Conservation (phyloP, 2,329 filamentous ascomycete genomes). For the Teratosphaeria pseudoeucalypti region DNA sequence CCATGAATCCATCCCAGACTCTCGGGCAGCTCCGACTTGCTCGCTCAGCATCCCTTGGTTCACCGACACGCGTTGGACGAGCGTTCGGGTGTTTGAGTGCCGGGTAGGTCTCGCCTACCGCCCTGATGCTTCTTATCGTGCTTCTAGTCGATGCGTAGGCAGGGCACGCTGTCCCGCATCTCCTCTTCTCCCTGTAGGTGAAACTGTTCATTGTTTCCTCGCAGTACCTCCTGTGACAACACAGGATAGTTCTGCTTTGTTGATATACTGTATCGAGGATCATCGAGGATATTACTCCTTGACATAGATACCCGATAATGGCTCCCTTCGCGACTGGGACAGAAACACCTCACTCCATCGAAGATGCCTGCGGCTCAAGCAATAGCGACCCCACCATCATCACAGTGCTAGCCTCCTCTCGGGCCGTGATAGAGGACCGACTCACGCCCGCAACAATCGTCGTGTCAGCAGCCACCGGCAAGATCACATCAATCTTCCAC, state of each 20-base stretch:
- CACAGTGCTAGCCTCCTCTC: constrained; percentile 71
- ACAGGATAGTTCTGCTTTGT: neutral
- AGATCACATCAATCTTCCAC: constrained; percentile 67
- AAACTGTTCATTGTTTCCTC: neutral
- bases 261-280: neutral
- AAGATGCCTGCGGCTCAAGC: constrained; percentile 2
- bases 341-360: constrained; percentile 13
- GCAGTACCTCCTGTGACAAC: neutral
- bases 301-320: constrained; percentile 10
- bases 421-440: constrained; percentile 67
- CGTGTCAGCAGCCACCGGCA: constrained; percentile 68
- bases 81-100: neutral
- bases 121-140: neutral
- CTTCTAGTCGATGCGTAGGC: neutral
- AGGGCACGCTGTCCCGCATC: neutral
- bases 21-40: neutral
- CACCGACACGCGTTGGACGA: neutral
- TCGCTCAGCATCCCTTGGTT: neutral
- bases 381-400: constrained; percentile 28
- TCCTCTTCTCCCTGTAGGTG: neutral
- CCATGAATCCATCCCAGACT: neutral
- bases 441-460: constrained; percentile 75
- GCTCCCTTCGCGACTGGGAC: constrained; percentile 22
- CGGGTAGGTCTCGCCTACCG: neutral
- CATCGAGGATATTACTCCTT: neutral